Evolutionary conservation across 2,329 filamentous ascomycete species (phyloP).

Genomic region (Monosporascus sp.): DNA sequence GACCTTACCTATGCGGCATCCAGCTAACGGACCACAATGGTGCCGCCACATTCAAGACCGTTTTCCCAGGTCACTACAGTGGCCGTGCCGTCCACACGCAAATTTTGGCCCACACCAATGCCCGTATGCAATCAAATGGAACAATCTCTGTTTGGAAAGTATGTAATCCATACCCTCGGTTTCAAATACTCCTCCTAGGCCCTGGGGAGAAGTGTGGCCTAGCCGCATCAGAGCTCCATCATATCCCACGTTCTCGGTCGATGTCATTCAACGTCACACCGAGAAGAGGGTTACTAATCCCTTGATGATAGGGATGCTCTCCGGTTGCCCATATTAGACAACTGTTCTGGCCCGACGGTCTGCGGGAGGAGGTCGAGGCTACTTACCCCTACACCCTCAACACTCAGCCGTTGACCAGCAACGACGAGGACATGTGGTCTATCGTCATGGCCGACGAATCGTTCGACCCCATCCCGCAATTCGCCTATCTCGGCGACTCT

Average conservation of each 20-base stretch:
- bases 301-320: conserved; percentile 12
- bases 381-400: conserved; percentile 25
- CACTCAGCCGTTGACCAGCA: conserved; percentile 22
- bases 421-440: conserved; percentile 29
- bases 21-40: conserved; percentile 41
- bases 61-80: conserved; percentile 38
- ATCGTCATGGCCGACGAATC: conserved; percentile 20
- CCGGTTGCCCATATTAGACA: conserved; percentile 28
- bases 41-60: conserved; percentile 41
- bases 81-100: conserved; percentile 38
- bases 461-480: conserved; percentile 46
- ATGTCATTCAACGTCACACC: too few species aligned
- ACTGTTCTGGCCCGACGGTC: conserved; percentile 27
- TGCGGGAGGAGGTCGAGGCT: conserved; percentile 23
- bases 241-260: too few species aligned
- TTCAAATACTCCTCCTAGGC: background rate
- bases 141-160: conserved; percentile 23
- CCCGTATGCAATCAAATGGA: conserved; percentile 22
- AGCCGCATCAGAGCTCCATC: too few species aligned
- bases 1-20: conserved; percentile 45
- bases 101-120: conserved; percentile 26
- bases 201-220: background rate
- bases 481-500: conserved; percentile 44
- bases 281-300: background rate
- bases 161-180: background rate